Percentiles rank a stretch among this genome's conserved stretches.
Conservation (phyloP, 1,284 basidiomycete species). For the Abortiporus biennis region DNA sequence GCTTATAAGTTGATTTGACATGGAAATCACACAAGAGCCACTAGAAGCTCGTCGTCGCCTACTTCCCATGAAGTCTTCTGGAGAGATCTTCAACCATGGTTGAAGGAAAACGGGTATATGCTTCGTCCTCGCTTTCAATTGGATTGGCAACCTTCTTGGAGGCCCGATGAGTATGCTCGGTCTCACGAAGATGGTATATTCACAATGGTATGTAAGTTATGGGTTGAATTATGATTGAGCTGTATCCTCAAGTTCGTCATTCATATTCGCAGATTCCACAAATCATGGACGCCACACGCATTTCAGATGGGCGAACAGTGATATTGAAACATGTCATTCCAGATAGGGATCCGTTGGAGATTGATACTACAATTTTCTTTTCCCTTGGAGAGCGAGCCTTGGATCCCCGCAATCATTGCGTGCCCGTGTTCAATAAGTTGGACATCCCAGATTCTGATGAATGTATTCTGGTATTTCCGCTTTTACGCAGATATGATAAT, state of each 20-base stretch:
- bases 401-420: conserved; percentile 22
- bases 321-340: conserved; percentile 13
- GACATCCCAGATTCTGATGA: conserved; percentile 11
- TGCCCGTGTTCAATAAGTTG: conserved; percentile 19
- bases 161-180: too few relatives aligned
- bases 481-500: conserved; percentile 14
- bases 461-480: conserved; percentile 21
- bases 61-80: background rate
- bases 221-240: too few relatives aligned
- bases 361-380: conserved; percentile 15
- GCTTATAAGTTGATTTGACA: too few relatives aligned
- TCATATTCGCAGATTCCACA: conserved; percentile 4
- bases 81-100: background rate
- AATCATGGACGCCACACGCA: conserved; percentile 19
- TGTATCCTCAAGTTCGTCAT: too few relatives aligned
- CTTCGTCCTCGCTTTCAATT: conserved; percentile 1
- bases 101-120: conserved; percentile 2
- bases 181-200: too few relatives aligned
- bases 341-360: conserved; percentile 12
- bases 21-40: too few relatives aligned
- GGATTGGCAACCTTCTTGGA: conserved; percentile 1
- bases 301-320: conserved; percentile 15
- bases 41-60: too few relatives aligned
- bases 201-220: too few relatives aligned
- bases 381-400: conserved; percentile 8